Percentiles rank a stretch among this genome's conserved stretches.
Evolutionary conservation across 129 eudicot genomes (phyloP).

Genomic region (Tagetes patula): DNA sequence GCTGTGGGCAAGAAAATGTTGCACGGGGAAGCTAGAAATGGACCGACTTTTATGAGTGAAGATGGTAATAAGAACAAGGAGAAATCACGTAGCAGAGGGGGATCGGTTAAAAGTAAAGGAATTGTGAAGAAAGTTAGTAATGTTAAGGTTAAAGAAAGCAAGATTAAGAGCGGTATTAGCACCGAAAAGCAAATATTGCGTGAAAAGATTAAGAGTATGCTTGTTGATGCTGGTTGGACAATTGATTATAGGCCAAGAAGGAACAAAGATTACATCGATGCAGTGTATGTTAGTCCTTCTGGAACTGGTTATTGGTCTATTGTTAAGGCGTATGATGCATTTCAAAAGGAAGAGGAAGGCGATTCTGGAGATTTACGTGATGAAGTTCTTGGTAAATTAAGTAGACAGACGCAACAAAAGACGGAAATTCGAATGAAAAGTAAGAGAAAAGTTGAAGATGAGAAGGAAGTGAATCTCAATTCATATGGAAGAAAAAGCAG

Average conservation of each 20-base stretch:
- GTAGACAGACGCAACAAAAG: constrained; percentile 71
- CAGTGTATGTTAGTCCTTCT: constrained; percentile 71
- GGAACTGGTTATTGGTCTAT: constrained; percentile 96
- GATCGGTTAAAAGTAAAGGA: constrained; percentile 38
- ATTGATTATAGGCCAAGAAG: constrained; percentile 88
- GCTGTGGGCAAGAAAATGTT: constrained; percentile 32
- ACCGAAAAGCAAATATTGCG: constrained; percentile 76
- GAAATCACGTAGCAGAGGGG: constrained; percentile 37
- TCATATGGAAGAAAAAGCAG: constrained; percentile 58
- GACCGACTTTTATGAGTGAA: constrained; percentile 37
- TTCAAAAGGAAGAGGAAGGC: constrained; percentile 58
- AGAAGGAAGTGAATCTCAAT: constrained; percentile 41
- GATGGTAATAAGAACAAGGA: constrained; percentile 34
- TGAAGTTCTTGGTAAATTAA: constrained; percentile 60
- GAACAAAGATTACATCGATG: constrained; percentile 68
- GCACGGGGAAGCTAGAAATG: constrained; percentile 27
- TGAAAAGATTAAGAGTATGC: constrained; percentile 74
- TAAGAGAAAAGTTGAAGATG: constrained; percentile 52
- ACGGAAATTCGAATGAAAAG: constrained; percentile 50
- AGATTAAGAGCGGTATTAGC: constrained; percentile 50
- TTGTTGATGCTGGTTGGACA: constrained; percentile 75
- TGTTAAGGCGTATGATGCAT: constrained; percentile 80
- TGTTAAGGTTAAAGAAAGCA: constrained; percentile 39
- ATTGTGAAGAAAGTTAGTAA: constrained; percentile 23
- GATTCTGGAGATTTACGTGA: constrained; percentile 48